Conservation (phyloP, 768 basidiomycete genomes). For the Naganishia vaughanmartiniae region DNA sequence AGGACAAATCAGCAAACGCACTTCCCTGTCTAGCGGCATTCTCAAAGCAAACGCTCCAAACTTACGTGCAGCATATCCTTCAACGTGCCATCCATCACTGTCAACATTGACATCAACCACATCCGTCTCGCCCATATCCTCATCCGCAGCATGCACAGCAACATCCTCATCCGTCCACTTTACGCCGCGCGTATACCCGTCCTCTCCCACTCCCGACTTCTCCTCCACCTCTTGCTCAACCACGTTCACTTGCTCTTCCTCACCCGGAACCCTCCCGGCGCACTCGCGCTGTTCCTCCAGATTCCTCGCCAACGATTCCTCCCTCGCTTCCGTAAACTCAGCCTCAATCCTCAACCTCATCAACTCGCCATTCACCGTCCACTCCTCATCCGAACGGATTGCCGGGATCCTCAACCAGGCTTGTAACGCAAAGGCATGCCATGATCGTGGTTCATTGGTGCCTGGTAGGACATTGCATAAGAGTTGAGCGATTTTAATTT, state of each 20-base stretch:
- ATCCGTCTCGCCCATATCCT: neutral
- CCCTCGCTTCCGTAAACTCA: conserved; percentile 1
- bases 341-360: neutral
- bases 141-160: neutral
- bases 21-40: neutral
- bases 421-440: neutral
- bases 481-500: conserved; percentile 9
- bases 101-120: neutral
- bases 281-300: neutral
- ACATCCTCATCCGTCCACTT: neutral
- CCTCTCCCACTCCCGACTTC: neutral
- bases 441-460: neutral
- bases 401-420: neutral
- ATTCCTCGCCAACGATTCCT: conserved; percentile 20
- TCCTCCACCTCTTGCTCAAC: neutral
- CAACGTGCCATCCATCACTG: neutral
- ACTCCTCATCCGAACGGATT: neutral
- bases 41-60: neutral
- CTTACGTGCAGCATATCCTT: neutral
- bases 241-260: neutral
- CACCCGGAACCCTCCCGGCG: neutral
- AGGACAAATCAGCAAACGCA: neutral
- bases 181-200: neutral
- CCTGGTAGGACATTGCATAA: neutral
- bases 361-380: neutral